Base-by-base conservation (phyloP, 164 flowering plant genomes). In the Umbellularia californica region DNA sequence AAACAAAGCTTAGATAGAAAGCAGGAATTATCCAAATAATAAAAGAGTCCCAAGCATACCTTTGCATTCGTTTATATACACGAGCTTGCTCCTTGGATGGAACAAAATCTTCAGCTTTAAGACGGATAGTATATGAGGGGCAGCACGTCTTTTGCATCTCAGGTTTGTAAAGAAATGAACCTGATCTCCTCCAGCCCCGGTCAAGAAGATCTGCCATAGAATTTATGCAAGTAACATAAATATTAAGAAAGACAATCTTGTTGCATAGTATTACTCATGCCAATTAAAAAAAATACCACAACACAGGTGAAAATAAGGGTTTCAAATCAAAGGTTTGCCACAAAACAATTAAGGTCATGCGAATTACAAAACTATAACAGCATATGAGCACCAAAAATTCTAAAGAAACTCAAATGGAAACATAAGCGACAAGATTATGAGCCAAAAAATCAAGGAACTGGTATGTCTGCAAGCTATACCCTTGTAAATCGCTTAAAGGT, bases 121-220 rank as follows among this genome's bases (percentile, higher is more conserved):
- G 81, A 64, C 97, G 95, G 64, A 94, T 92, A 47, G 98, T 89
- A 84, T 94, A 94, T 33, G 93, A 75, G 30, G 97, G 97, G 79
- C 98, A 94, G 79, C 98, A 94, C 27, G 98, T 91, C 72, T 69
- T 86, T 77, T 90, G 90, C 98, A 92, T 90, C 78, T 91, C 95
- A 70, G 97, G 97, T 85, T 89, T 91, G 85, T 92, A 95, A 62
- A 95, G 84, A 77, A 80, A 89, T 77, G 79, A 84, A 24, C 98
- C 97, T 79, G 94, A 93, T 83, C 98, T 87, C 79, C 98, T 89
- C 98, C 95, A 93, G 20, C 98, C 97, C 67, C 92, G 88, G 79
- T 95, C 97, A 77, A 95, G 91, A 73, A 93, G 95, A 77, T 84
- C 98, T 95, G 81, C 58, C 72, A 79, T 24, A 14, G 47, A 41